These are phyloP conservation scores for Hypomyces perniciosus DNA, from an alignment of 2,329 filamentous ascomycete genomes.

Conservation along the genomic window DNA sequence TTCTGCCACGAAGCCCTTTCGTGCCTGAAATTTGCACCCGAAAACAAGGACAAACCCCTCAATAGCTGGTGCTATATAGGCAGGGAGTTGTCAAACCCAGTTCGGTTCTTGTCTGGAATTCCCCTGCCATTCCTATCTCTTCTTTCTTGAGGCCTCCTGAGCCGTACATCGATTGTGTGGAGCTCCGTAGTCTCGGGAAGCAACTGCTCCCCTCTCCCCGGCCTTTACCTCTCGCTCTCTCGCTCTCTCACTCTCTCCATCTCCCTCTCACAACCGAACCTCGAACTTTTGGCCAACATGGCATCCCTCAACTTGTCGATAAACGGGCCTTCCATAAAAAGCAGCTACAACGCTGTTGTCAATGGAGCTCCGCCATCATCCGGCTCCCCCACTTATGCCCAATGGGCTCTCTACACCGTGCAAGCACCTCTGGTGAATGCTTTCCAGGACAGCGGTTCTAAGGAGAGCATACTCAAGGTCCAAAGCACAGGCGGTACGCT, in stretches of 20 bases:
- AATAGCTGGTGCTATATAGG: constrained; percentile 7
- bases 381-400: constrained; percentile 73
- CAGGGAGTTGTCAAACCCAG: not conserved
- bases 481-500: constrained; percentile 76
- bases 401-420: constrained; percentile 93
- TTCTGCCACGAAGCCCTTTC: constrained; percentile 9
- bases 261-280: not conserved
- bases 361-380: constrained; percentile 46
- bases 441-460: constrained; percentile 78
- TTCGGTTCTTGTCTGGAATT: not conserved
- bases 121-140: not conserved
- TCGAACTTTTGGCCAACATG: constrained; percentile 44
- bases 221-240: constrained; percentile 18
- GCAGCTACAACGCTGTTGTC: constrained; percentile 61
- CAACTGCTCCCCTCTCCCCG: constrained; percentile 22
- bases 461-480: constrained; percentile 94
- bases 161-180: constrained; percentile 15
- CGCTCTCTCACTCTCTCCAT: constrained; percentile 16
- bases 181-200: constrained; percentile 16
- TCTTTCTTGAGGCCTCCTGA: not conserved
- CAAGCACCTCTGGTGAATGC: constrained; percentile 87
- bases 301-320: constrained; percentile 73
- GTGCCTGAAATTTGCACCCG: constrained; percentile 1
- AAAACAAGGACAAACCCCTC: not conserved
- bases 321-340: constrained; percentile 78